Evolutionary conservation across 2,329 filamentous ascomycete genomes (phyloP), one percentile per base, ranked within the genome.

Genomic region (Fusarium albosuccineum): DNA sequence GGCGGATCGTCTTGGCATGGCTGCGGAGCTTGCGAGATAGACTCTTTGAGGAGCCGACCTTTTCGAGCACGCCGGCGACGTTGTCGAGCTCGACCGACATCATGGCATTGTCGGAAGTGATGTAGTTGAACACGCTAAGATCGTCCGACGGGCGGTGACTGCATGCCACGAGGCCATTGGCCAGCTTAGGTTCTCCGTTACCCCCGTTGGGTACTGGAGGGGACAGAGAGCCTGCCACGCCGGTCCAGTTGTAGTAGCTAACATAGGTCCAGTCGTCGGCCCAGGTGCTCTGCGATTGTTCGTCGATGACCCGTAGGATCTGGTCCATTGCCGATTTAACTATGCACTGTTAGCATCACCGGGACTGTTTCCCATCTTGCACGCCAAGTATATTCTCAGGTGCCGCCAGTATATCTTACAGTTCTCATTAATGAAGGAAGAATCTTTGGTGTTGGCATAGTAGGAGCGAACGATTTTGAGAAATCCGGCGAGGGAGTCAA

Each of bases 171-270:
- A 66, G 62, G 0, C 63, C 63, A 16, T 66, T 66, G 0, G 52
- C 62, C 0, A 66, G n/a, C 11, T 62, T 66, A 0, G 63, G 63
- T 0, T 66, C 62, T 0, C 62, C 63, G 0, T 66, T 66, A 9
- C 63, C 63, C 7, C 62, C 53, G 10, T 66, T 66, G 4, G 57
- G 46, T 0, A 66, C 63, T 4, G 57, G 57, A 10, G 63, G 57
- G 1, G 62, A 66, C 0, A 66, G 41, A 9, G 63, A 66, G 0
- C 63, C 63, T 29, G 62, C 36, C 6, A 45, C 9, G 1, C 63
- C 62, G 0, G 63, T 66, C 57, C 57, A 66, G 52, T 66, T 66
- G n/a, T 66, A 66, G 39, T 66, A 66, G 34, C 63, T 66, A 10
- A 66, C 13, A 16, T 57, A 66, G 0, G 46, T 27, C 63, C 63